Evolutionary conservation across 495 filamentous ascomycete genomes (phyloP).

Genomic region (Tuber brumale): DNA sequence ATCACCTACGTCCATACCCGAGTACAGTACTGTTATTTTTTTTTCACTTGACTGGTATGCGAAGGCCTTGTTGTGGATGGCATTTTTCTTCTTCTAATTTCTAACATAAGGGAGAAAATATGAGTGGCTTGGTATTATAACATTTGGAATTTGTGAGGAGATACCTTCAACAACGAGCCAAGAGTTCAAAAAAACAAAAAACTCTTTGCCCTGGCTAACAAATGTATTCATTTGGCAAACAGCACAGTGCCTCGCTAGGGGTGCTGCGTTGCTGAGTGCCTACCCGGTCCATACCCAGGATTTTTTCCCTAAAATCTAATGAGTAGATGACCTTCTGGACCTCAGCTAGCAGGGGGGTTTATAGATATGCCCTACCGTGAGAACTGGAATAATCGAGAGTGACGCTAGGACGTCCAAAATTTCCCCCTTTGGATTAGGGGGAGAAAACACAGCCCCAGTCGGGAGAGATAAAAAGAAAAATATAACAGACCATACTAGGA

Average conservation of each 20-base stretch:
- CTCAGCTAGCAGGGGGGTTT: background rate
- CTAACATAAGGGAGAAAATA: background rate
- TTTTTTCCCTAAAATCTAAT: background rate
- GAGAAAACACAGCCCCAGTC: no score
- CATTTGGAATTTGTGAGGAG: no score
- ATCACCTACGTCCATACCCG: no score
- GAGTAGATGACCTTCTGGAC: background rate
- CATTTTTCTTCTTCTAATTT: background rate
- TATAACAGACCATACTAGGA: no score
- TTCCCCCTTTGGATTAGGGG: no score
- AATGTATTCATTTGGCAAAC: background rate
- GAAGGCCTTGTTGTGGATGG: background rate
- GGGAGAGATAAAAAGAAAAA: no score
- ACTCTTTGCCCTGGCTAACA: background rate
- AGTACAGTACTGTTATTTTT: no score
- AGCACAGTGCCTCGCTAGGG: background rate
- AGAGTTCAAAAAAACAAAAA: no score
- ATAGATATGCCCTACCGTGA: background rate
- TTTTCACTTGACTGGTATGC: background rate
- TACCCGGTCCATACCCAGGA: background rate
- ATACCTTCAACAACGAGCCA: no score
- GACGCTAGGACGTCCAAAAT: no score
- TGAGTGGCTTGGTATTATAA: background rate
- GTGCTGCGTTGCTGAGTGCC: background rate
- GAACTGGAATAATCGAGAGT: no score